Base-by-base conservation (phyloP, 1,284 basidiomycete genomes). In the Caloboletus inedulis region DNA sequence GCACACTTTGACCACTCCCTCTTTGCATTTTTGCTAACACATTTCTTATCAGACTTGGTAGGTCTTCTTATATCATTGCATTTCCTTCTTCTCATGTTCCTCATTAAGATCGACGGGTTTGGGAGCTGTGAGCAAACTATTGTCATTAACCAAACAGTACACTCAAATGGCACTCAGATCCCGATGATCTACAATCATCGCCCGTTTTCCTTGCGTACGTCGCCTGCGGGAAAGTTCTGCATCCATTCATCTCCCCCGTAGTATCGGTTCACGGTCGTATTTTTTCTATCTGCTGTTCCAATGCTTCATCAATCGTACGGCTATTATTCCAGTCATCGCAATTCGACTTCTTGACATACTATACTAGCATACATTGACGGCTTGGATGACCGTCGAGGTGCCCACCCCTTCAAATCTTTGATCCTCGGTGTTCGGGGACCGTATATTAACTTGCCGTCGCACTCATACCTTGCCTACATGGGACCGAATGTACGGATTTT, bases 241-340 rank as follows among this genome's bases (percentile, higher is more conserved):
- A 7, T n/a, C 1, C 2, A 42, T 31, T 58, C 0, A 58, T 53
- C 30, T 43, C 34, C 34, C 29, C 9, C 12, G 19, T 49, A 91
- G 88, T 7, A 85, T 91, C 51, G 94, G 93, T 18, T 73, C 83
- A 3, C 76, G 90, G 60, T 91, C 87, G 18, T 95, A 94, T 71
- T 95, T 95, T 69, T 94, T 89, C 76, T 98, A 85, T 73, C 75
- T 96, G 18, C 74, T 97, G 0, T 97, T 98, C 76, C 94, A 97
- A 63, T 89, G 91, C 58, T 96, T 96, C 70, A 83, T 91, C 59
- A 86, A 87, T 57, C 78, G 89, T 88, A 62, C 60, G 80, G 10
- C 35, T 49, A 37, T 30, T 21, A 40, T 43, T 48, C 30, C 23
- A 34, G 19, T 47, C 7, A 7, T 43, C 19, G 47, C 13, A 19